A percentile compares a stretch with the other conserved stretches of the same genome.
phyloP scores from a whole-genome alignment of 2,329 filamentous ascomycete species.

The Trichoderma pleuroti region DNA sequence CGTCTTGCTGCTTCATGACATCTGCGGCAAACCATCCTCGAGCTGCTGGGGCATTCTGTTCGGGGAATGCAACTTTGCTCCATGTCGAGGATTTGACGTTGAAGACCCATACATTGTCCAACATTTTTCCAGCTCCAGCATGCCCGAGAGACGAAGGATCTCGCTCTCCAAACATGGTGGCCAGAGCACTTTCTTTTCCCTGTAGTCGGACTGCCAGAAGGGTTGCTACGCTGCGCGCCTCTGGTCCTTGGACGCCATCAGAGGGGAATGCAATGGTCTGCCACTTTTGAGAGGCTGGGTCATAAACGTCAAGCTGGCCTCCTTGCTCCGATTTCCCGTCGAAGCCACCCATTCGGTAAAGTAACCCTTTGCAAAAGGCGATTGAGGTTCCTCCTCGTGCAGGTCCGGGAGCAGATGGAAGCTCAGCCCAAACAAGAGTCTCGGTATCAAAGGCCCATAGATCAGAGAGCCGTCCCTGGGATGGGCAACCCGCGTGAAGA shows the following conservation, averaged over 20 bases:
- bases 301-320: not conserved
- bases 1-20: not conserved
- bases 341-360: not conserved
- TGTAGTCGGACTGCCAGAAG: not conserved
- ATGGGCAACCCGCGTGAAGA: not conserved
- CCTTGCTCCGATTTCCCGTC: not conserved
- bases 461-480: not conserved
- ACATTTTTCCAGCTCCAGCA: not conserved
- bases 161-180: not conserved
- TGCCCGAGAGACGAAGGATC: not conserved
- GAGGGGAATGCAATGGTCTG: not conserved
- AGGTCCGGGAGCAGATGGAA: not conserved
- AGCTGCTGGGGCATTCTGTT: not conserved
- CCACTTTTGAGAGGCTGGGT: not conserved
- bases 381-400: not conserved
- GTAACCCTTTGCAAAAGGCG: not conserved
- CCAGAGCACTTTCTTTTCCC: not conserved
- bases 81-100: not conserved
- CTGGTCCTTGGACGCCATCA: not conserved
- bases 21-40: not conserved
- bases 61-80: not conserved
- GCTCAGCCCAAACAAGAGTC: not conserved
- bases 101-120: not conserved
- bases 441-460: not conserved
- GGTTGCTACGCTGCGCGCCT: not conserved